phyloP scores from a whole-genome alignment of 306 rosid species.

The Prosopis cineraria region DNA sequence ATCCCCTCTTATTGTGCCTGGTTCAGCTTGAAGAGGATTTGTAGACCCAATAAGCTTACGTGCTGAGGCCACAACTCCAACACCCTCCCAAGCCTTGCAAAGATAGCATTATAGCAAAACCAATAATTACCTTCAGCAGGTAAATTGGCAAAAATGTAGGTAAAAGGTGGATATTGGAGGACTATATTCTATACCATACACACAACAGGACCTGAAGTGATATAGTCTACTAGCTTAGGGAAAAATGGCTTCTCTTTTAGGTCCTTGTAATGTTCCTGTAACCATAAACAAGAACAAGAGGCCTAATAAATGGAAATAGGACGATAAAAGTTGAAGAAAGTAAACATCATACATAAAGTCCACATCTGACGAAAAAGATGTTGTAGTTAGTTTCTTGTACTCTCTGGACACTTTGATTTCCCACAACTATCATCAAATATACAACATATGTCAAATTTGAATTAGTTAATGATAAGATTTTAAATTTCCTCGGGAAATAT shows the following conservation, averaged over 20 bases:
- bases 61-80: conserved; percentile 90
- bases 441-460: conserved; percentile 5
- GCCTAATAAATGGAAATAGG: conserved; percentile 8
- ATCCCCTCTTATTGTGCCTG: conserved; percentile 99
- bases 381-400: conserved; percentile 24
- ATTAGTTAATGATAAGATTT: background rate
- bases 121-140: conserved; percentile 25
- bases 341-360: conserved; percentile 15
- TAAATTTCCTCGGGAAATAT: background rate
- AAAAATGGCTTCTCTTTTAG: conserved; percentile 82
- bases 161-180: background rate
- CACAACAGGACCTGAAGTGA: conserved; percentile 97
- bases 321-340: conserved; percentile 14
- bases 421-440: conserved; percentile 31
- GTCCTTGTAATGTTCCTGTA: conserved; percentile 95
- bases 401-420: conserved; percentile 19
- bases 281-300: conserved; percentile 32
- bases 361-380: conserved; percentile 15
- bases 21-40: conserved; percentile 94
- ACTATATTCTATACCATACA: conserved; percentile 66
- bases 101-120: conserved; percentile 37
- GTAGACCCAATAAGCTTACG: conserved; percentile 96
- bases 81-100: conserved; percentile 97
- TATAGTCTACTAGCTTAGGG: conserved; percentile 79
- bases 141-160: conserved; percentile 17